phyloP scores from a whole-genome alignment of 495 filamentous ascomycete genomes.

The Recurvomyces mirabilis region DNA sequence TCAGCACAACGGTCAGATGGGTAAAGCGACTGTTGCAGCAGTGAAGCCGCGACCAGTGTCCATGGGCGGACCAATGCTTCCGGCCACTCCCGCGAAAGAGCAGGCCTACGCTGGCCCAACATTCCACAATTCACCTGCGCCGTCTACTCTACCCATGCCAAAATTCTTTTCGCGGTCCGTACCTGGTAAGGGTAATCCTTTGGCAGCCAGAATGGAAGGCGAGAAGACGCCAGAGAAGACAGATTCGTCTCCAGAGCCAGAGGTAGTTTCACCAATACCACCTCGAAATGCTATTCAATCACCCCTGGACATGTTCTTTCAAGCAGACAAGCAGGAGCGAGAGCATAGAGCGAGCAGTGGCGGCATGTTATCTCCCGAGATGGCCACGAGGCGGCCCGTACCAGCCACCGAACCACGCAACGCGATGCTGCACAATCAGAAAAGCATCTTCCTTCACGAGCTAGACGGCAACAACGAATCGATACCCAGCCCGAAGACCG shows the following conservation, averaged over 20 bases:
- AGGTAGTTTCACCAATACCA: conserved; percentile 34
- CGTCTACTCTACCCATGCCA: conserved; percentile 84
- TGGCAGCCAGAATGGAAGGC: conserved; percentile 36
- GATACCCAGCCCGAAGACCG: conserved; percentile 12
- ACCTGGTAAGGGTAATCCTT: conserved; percentile 45
- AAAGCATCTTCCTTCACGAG: conserved; percentile 55
- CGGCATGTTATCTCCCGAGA: conserved; percentile 21
- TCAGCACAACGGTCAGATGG: conserved; percentile 1
- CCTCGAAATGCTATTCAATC: conserved; percentile 48
- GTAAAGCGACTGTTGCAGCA: conserved; percentile 1
- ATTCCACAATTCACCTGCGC: conserved; percentile 89
- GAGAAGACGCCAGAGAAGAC: conserved; percentile 24
- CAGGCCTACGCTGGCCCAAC: conserved; percentile 81
- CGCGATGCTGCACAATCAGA: conserved; percentile 31
- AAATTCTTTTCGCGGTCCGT: conserved; percentile 80
- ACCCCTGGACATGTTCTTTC: conserved; percentile 80
- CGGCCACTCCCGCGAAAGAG: conserved; percentile 38
- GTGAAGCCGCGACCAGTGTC: conserved; percentile 16
- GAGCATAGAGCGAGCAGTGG: conserved; percentile 32
- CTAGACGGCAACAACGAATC: conserved; percentile 40
- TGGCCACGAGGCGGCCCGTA: conserved; percentile 6
- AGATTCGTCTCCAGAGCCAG: conserved; percentile 18
- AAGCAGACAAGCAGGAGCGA: conserved; percentile 67
- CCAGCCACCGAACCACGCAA: conserved; percentile 22
- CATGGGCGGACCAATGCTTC: conserved; percentile 22